phyloP scores from a whole-genome alignment of 1,139 yeast species.

The Blastobotrys illinoisensis region DNA sequence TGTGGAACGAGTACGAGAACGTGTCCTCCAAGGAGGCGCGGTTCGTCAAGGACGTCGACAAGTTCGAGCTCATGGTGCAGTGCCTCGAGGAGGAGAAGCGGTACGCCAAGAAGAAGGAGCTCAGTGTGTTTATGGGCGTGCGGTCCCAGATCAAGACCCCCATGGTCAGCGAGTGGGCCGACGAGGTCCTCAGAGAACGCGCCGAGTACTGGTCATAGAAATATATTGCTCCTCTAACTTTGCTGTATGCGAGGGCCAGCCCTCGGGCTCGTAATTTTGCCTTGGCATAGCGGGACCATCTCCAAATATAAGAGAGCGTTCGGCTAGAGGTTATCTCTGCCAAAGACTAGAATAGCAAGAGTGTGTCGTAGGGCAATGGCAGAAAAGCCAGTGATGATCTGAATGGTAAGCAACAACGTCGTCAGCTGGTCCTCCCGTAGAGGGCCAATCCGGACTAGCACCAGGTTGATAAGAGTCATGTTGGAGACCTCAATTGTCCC shows the following conservation, averaged over 20 bases:
- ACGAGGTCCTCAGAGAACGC: slow-evolving; percentile 58
- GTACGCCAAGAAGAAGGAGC: slow-evolving; percentile 48
- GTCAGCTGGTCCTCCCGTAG: slow-evolving; percentile 78
- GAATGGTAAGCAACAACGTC: slow-evolving; percentile 49
- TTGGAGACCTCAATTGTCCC: slow-evolving; percentile 52
- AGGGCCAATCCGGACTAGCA: slow-evolving; percentile 84
- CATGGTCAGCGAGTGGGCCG: slow-evolving; percentile 68
- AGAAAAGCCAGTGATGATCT: slow-evolving; percentile 56
- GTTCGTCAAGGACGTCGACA: slow-evolving; percentile 90
- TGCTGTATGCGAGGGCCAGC: neutral
- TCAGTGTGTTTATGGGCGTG: slow-evolving; percentile 67
- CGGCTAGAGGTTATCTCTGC: slow-evolving; percentile 75
- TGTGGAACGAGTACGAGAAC: slow-evolving; percentile 90
- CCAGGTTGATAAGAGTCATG: slow-evolving; percentile 79
- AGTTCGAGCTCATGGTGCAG: slow-evolving; percentile 86
- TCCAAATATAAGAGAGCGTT: no score
- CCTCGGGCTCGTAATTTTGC: neutral
- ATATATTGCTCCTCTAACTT: neutral
- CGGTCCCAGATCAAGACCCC: slow-evolving; percentile 60
- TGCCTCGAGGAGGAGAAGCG: slow-evolving; percentile 81
- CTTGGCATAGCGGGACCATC: no score
- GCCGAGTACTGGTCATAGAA: slow-evolving; percentile 36
- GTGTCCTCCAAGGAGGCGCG: slow-evolving; percentile 76
- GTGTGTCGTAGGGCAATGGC: slow-evolving; percentile 77
- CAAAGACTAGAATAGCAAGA: slow-evolving; percentile 80